Evolutionary conservation across 305 asterid species (phyloP).

Genomic region (Fraxinus platypoda): DNA sequence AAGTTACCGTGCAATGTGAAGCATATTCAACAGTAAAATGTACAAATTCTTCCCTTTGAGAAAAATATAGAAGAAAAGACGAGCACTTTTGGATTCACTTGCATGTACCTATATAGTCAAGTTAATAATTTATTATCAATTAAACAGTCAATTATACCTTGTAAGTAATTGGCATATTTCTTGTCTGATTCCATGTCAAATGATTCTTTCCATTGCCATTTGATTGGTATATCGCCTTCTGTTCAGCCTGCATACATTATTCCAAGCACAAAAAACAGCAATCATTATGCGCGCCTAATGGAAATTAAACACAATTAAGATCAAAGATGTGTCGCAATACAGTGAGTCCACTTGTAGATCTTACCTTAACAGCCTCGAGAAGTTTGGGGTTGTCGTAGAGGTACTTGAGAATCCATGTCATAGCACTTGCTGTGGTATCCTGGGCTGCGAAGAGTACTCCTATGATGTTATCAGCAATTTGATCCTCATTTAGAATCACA

Average conservation of each 20-base stretch:
- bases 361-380: constrained; percentile 61
- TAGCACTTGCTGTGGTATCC: constrained; percentile 82
- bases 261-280: not conserved
- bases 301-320: not conserved
- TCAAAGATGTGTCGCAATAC: not conserved
- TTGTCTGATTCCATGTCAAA: constrained; percentile 80
- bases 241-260: constrained; percentile 55
- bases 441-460: constrained; percentile 94
- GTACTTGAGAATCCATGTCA: constrained; percentile 86
- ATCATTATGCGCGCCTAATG: not conserved
- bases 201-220: constrained; percentile 36
- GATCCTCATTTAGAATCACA: constrained; percentile 48
- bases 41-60: not conserved
- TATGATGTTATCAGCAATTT: constrained; percentile 75
- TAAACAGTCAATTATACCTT: constrained; percentile 41
- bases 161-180: constrained; percentile 75
- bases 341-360: not conserved
- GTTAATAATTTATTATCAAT: not conserved
- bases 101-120: not conserved
- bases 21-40: not conserved
- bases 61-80: not conserved
- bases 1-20: not conserved
- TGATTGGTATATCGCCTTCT: constrained; percentile 47
- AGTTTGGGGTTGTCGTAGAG: constrained; percentile 65
- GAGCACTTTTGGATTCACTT: not conserved